Percentiles rank a stretch among this genome's conserved stretches.
Conservation (phyloP, 257 asterid species). For the Fraxinus anomala region DNA sequence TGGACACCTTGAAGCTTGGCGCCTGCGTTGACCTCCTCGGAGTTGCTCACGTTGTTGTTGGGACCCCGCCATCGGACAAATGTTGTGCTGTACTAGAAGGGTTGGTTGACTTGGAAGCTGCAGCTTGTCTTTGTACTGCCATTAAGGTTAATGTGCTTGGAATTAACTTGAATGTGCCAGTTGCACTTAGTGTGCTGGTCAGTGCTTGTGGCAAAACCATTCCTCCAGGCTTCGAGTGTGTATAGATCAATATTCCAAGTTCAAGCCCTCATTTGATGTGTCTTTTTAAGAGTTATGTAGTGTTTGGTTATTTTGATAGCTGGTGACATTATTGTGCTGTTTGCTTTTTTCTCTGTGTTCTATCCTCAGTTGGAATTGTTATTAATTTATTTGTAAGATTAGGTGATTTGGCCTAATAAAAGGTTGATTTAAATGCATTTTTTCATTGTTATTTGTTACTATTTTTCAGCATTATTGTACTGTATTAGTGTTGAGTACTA, state of each 20-base stretch:
- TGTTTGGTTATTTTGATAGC: neutral
- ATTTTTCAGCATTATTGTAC: no score
- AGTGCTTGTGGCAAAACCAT: slow-evolving; percentile 63
- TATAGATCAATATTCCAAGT: slow-evolving; percentile 12
- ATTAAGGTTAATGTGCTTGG: slow-evolving; percentile 78
- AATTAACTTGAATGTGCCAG: slow-evolving; percentile 69
- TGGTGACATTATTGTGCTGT: neutral
- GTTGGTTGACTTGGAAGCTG: slow-evolving; percentile 73
- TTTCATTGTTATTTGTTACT: neutral
- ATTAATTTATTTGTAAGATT: neutral
- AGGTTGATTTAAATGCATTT: neutral
- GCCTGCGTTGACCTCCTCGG: slow-evolving; percentile 70
- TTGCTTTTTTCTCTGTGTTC: neutral
- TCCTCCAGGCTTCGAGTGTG: slow-evolving; percentile 75
- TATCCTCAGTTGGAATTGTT: neutral
- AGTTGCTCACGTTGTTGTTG: slow-evolving; percentile 45
- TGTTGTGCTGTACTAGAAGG: slow-evolving; percentile 76
- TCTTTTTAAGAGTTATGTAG: neutral
- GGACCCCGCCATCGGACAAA: slow-evolving; percentile 53
- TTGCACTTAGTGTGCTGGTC: slow-evolving; percentile 68
- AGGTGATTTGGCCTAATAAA: neutral
- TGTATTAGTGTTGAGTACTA: no score
- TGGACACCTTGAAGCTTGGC: slow-evolving; percentile 77
- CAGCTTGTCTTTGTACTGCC: slow-evolving; percentile 87
- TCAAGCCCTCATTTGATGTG: neutral